Evolutionary conservation across 179 eudicot species (phyloP), one percentile per base, ranked within the genome.

Genomic region (Silene vulgaris): DNA sequence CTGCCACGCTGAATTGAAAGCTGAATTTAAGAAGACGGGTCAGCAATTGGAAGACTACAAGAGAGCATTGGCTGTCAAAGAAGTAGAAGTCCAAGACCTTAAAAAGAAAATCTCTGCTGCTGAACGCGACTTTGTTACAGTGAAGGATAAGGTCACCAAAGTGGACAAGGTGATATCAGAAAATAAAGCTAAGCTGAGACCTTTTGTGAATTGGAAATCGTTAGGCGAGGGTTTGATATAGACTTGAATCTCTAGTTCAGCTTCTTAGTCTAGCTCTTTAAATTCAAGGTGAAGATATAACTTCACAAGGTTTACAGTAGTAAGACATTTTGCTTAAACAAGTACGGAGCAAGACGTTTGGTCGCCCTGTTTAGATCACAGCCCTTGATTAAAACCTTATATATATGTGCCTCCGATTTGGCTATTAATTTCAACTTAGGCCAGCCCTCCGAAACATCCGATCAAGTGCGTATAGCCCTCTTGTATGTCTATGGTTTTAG

Each of bases 181-280:
- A 32, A 45, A 11, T 60, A 64, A 14, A 71, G 63, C 13, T 21
- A 64, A 71, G 56, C 5, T 77, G 7, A 35, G 57, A 20, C 56
- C 16, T 64, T 4, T 72, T 19, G 1, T 6, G 30, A 0, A 19
- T 64, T 52, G 72, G 8, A 43, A 23, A 5, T 29, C 76, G n/a
- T 54, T 72, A 52, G 72, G 20, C 14, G 4, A 32, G 4, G 80
- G 50, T 37, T 52, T 77, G 75, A 37, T 72, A 32, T 32, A 32
- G 54, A 37, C 60, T 13, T 21, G 69, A 30, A 63, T 5, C 6
- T 8, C 48, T 43, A 43, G 48, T 43, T 5, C 48, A 43, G 48
- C 12, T 32, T 0, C 35, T 32, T 2, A 4, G 35, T 32, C 35
- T 32, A 32, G 35, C 35, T 32, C 35, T 32, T 32, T 32, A 32